These are phyloP conservation scores for Pichia nakasei DNA, from an alignment of 805 yeast genomes.

Conservation along the genomic window DNA sequence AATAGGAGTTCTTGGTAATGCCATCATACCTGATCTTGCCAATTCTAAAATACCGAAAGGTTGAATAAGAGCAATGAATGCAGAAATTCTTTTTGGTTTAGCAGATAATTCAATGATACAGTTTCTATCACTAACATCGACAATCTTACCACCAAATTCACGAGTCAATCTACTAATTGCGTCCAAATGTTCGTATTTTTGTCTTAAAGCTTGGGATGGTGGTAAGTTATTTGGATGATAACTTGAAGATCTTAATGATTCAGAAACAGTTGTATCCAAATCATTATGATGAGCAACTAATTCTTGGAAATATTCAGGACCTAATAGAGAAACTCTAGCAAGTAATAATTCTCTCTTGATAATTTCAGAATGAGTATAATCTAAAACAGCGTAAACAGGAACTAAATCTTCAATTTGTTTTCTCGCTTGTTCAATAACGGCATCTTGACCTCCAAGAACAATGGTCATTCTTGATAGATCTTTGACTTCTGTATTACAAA, in stretches of 20 bases:
- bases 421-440: slow-evolving; percentile 94
- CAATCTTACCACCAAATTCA: slow-evolving; percentile 88
- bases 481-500: slow-evolving; percentile 91
- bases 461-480: slow-evolving; percentile 96
- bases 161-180: slow-evolving; percentile 72
- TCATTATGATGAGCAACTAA: slow-evolving; percentile 76
- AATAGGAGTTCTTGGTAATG: slow-evolving; percentile 90
- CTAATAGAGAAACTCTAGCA: slow-evolving; percentile 86
- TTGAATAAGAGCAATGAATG: slow-evolving; percentile 80
- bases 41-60: slow-evolving; percentile 96
- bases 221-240: slow-evolving; percentile 87
- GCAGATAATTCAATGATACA: slow-evolving; percentile 92
- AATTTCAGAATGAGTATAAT: slow-evolving; percentile 83
- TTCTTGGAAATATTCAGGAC: slow-evolving; percentile 98
- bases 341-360: slow-evolving; percentile 85
- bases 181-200: slow-evolving; percentile 81
- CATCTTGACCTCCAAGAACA: slow-evolving; percentile 89
- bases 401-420: slow-evolving; percentile 97
- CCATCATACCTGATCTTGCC: slow-evolving; percentile 98
- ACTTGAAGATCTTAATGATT: slow-evolving; percentile 33
- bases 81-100: slow-evolving; percentile 81
- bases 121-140: slow-evolving; percentile 87
- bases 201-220: slow-evolving; percentile 87
- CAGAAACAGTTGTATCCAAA: slow-evolving; percentile 35
- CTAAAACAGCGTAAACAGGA: slow-evolving; percentile 96